Base-by-base conservation (phyloP, 306 rosid genomes). In the Lathyrus tuberosus region DNA sequence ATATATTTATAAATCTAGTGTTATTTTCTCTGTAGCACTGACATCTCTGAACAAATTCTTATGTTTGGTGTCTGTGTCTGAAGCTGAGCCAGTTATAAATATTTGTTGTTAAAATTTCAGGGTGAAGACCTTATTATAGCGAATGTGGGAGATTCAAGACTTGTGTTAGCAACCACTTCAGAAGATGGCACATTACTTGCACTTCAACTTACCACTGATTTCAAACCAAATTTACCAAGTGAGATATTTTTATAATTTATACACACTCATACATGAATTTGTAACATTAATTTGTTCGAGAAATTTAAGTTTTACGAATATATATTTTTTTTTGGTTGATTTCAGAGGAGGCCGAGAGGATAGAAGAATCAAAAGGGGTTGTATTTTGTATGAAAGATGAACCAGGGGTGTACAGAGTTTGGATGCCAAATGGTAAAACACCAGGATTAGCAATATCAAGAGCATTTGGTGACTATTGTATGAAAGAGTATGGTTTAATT, bases 91-190 rank as follows among this genome's bases (percentile, higher is more conserved):
- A n/a, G n/a, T n/a, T n/a, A n/a, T n/a, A 8, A 10, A 1, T 47
- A n/a, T 47, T 48, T 48, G 10, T 16, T 5, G 6, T 10, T 16
- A 37, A 49, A 30, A 20, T 79, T 57, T 63, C 83, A 90, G 96
- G 94, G 89, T 12, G 85, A 85, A 42, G 49, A 81, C 40, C 94
- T 90, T 49, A 67, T 81, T n/a, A 49, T 81, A 44, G 89, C 91
- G 73, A 87, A 90, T 41, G 65, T 82, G 14, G 96, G 96, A n/a
- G 96, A 90, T 67, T 87, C 91, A 33, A 79, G 96, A 65, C 89
- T 93, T 26, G 91, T 90, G 2, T 80, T 90, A 66, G 94, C 89
- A 38, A 77, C 89, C 12, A 71, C 79, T 60, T 72, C 80, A 44
- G 89, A 85, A 4, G 85, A 84, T 75, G 91, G 86, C 8, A 76